These are phyloP conservation scores for Xylaria cubensis DNA, from an alignment of 495 filamentous ascomycete genomes.

Conservation along the genomic window DNA sequence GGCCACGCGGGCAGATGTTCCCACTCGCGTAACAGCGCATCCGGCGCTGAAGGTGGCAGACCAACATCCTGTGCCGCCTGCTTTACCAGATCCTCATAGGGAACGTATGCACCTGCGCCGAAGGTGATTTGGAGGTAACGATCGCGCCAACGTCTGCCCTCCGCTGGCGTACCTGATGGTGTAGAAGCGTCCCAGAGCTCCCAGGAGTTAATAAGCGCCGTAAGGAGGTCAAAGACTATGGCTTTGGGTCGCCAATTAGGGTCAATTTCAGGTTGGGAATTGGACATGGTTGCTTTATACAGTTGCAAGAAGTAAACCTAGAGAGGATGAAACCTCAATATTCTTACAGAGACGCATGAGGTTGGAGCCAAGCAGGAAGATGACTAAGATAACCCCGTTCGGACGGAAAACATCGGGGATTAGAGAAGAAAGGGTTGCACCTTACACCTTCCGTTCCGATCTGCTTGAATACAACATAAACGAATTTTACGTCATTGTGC, in stretches of 20 bases:
- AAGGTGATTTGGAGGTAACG: slow-evolving; percentile 43
- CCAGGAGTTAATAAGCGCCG: slow-evolving; percentile 46
- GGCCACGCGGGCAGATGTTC: slow-evolving; percentile 41
- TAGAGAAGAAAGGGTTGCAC: background rate
- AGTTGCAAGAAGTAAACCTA: background rate
- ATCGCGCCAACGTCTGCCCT: slow-evolving; percentile 37
- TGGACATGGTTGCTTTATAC: background rate
- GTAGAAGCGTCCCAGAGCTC: slow-evolving; percentile 41
- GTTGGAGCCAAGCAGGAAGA: background rate
- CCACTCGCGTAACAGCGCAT: slow-evolving; percentile 36
- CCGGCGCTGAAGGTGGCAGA: slow-evolving; percentile 34
- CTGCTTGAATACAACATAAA: background rate
- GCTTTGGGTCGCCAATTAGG: slow-evolving; percentile 37
- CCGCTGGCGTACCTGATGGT: slow-evolving; percentile 22
- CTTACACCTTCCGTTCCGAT: background rate
- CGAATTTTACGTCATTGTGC: background rate
- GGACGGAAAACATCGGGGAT: background rate
- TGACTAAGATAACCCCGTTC: background rate
- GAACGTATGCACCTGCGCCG: slow-evolving; percentile 38
- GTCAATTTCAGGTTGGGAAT: background rate
- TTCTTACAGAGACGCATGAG: too few relatives aligned
- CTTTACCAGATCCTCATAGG: slow-evolving; percentile 41
- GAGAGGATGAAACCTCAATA: background rate
- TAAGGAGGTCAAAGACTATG: slow-evolving; percentile 46
- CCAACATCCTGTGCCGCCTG: slow-evolving; percentile 37